Conservation (phyloP, 345 rosid genomes). For the Hibiscus mutabilis region DNA sequence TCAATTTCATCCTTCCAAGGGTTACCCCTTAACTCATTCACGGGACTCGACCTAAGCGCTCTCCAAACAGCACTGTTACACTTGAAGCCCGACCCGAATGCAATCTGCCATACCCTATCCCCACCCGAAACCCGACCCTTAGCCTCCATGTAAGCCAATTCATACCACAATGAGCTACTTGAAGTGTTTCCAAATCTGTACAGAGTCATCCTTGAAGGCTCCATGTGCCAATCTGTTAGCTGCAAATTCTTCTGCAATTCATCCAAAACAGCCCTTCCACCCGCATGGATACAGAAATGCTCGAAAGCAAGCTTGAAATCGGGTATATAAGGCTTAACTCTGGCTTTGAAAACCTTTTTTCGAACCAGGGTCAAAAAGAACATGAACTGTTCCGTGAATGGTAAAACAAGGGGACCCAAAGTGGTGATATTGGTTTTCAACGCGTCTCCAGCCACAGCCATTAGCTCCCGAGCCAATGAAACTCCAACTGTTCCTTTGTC, state of each 20-base stretch:
- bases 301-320: neutral
- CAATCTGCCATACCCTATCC: neutral
- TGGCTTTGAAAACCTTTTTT: neutral
- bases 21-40: neutral
- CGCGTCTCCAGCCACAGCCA: neutral
- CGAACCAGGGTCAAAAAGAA: neutral
- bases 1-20: neutral
- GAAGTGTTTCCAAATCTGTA: neutral
- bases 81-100: neutral
- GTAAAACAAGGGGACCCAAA: conserved; percentile 6
- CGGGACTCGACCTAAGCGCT: neutral
- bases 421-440: conserved; percentile 1
- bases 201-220: neutral
- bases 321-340: neutral
- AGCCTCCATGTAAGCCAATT: neutral
- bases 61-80: neutral
- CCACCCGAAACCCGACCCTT: neutral
- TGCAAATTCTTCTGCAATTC: neutral
- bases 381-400: neutral
- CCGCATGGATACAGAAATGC: neutral
- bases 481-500: neutral
- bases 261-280: neutral
- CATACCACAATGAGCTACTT: neutral
- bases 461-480: neutral
- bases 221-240: neutral